phyloP scores from a whole-genome alignment of 2,329 filamentous ascomycete genomes.

The Trichoderma sp. region DNA sequence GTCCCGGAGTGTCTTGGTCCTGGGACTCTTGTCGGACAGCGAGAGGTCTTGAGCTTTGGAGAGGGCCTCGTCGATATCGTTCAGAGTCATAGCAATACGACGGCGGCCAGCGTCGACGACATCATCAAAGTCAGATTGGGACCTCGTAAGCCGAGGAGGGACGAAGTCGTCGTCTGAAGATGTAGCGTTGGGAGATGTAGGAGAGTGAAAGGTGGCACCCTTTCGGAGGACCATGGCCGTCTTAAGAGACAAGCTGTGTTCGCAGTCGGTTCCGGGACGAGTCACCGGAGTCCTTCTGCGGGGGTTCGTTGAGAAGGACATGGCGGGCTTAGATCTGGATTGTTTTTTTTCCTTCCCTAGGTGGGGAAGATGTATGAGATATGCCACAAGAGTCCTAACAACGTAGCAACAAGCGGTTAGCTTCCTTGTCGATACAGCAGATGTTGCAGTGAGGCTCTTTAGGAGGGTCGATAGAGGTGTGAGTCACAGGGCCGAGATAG shows the following conservation, averaged over 20 bases:
- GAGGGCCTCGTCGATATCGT: conserved; percentile 64
- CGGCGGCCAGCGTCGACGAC: conserved; percentile 69
- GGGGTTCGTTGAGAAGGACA: conserved; percentile 52
- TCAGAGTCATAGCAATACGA: conserved; percentile 67
- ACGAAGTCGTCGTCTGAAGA: conserved; percentile 45
- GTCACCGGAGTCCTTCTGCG: conserved; percentile 48
- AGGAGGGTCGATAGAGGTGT: conserved; percentile 19
- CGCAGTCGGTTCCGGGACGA: conserved; percentile 38
- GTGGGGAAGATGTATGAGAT: conserved; percentile 32
- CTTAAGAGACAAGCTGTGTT: conserved; percentile 38
- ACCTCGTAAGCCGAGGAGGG: conserved; percentile 62
- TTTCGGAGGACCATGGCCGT: conserved; percentile 60
- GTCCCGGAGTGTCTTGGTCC: conserved; percentile 47
- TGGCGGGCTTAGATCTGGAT: conserved; percentile 44
- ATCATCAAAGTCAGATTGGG: conserved; percentile 71
- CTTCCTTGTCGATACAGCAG: conserved; percentile 27
- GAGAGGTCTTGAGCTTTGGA: conserved; percentile 47
- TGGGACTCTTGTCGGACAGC: conserved; percentile 39
- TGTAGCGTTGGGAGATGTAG: conserved; percentile 45
- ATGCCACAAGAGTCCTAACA: conserved; percentile 36
- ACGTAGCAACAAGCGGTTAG: conserved; percentile 33
- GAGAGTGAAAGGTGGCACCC: conserved; percentile 67
- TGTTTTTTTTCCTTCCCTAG: conserved; percentile 26
- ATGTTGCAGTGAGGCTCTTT: conserved; percentile 20
- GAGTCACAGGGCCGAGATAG: conserved; percentile 23